Conservation (phyloP, 2,329 filamentous ascomycete genomes). For the Knufia fluminis region DNA sequence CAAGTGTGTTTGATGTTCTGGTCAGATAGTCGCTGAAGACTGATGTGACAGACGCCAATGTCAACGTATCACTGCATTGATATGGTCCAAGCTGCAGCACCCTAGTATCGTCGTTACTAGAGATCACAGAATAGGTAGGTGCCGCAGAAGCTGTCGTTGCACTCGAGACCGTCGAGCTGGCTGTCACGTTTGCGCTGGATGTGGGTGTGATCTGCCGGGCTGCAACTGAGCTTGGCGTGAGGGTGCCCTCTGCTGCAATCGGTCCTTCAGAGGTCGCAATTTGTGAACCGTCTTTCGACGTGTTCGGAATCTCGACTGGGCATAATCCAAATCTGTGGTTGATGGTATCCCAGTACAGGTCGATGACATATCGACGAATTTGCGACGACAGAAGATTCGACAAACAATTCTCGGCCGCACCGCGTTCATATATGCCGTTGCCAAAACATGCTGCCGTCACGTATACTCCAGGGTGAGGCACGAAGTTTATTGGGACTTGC, state of each 20-base stretch:
- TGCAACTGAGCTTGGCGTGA: background rate
- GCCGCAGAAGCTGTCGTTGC: slow-evolving; percentile 12
- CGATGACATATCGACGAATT: slow-evolving; percentile 49
- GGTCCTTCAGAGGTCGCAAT: background rate
- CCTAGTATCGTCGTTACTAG: background rate
- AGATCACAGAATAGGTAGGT: slow-evolving; percentile 20
- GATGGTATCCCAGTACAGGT: slow-evolving; percentile 55
- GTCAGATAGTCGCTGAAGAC: slow-evolving; percentile 47
- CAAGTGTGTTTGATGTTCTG: slow-evolving; percentile 45
- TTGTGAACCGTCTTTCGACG: slow-evolving; percentile 7
- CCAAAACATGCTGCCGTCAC: slow-evolving; percentile 52
- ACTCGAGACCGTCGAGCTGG: background rate
- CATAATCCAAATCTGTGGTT: slow-evolving; percentile 51
- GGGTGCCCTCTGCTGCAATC: background rate
- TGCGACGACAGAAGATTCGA: slow-evolving; percentile 55
- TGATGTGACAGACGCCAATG: slow-evolving; percentile 41
- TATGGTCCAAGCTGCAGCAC: slow-evolving; percentile 41
- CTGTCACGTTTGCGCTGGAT: slow-evolving; percentile 1
- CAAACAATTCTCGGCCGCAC: slow-evolving; percentile 45
- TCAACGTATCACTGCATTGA: slow-evolving; percentile 46
- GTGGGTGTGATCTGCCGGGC: background rate
- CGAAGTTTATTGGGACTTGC: slow-evolving; percentile 53
- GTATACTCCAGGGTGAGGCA: slow-evolving; percentile 48
- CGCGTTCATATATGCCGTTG: slow-evolving; percentile 44
- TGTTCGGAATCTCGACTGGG: slow-evolving; percentile 36